These are phyloP conservation scores for Triangularia setosa DNA, from an alignment of 2,329 filamentous ascomycete species.

Conservation along the genomic window DNA sequence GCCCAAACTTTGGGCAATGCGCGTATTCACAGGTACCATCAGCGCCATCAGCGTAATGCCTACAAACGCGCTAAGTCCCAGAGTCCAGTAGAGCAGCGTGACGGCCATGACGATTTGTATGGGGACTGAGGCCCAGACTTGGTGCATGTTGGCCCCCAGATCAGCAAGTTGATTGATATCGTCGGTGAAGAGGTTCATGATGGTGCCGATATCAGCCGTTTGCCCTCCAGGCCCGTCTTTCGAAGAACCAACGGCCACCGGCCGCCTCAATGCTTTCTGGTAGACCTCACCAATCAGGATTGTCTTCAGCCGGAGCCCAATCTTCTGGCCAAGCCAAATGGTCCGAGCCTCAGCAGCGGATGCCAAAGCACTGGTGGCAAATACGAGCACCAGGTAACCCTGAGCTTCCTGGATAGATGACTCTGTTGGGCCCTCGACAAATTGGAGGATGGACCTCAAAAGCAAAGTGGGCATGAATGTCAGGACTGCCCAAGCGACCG, in stretches of 20 bases:
- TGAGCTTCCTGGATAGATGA: slow-evolving; percentile 82
- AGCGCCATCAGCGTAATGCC: slow-evolving; percentile 85
- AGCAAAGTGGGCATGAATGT: slow-evolving; percentile 13
- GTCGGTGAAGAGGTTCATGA: slow-evolving; percentile 99
- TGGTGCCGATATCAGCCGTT: slow-evolving; percentile 86
- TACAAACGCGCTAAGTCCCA: slow-evolving; percentile 87
- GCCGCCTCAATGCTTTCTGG: slow-evolving; percentile 84
- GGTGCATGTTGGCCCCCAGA: slow-evolving; percentile 89
- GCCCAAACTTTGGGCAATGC: slow-evolving; percentile 78
- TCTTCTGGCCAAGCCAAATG: slow-evolving; percentile 86
- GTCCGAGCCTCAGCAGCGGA: slow-evolving; percentile 80
- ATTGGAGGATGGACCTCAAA: slow-evolving; percentile 69
- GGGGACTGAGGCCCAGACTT: slow-evolving; percentile 82
- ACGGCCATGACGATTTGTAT: slow-evolving; percentile 80
- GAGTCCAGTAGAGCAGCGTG: slow-evolving; percentile 75
- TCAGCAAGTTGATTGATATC: slow-evolving; percentile 97
- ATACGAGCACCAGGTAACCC: slow-evolving; percentile 87
- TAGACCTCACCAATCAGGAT: slow-evolving; percentile 97
- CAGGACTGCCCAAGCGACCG: slow-evolving; percentile 10
- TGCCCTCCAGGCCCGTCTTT: slow-evolving; percentile 48
- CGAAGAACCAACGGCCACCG: slow-evolving; percentile 63
- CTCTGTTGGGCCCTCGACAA: slow-evolving; percentile 72
- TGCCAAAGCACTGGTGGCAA: slow-evolving; percentile 73
- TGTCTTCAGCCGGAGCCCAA: slow-evolving; percentile 84
- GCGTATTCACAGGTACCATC: slow-evolving; percentile 83